Evolutionary conservation across 768 basidiomycete species (phyloP).

Genomic region (Daedaleopsis nitida): DNA sequence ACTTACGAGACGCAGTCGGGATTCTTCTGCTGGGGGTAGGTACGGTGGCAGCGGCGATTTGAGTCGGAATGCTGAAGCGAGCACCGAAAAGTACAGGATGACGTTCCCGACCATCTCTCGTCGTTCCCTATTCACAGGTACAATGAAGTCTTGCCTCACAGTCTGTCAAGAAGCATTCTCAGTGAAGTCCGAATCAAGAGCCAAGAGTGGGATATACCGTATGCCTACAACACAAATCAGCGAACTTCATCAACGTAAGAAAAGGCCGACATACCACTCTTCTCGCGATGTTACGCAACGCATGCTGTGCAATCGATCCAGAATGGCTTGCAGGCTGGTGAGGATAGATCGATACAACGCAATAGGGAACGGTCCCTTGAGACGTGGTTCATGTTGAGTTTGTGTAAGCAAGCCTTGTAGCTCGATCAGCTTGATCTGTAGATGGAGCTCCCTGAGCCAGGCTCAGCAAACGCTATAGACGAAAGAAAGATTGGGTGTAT

Average conservation of each 20-base stretch:
- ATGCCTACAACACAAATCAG: constrained; percentile 49
- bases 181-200: neutral
- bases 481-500: neutral
- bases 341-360: constrained; percentile 81
- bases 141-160: constrained; percentile 83
- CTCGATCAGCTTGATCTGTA: constrained; percentile 89
- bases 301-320: constrained; percentile 93
- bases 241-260: constrained; percentile 10
- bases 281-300: constrained; percentile 94
- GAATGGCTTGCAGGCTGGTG: constrained; percentile 79
- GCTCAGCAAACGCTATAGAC: neutral
- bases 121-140: constrained; percentile 87
- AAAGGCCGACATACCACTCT: constrained; percentile 68
- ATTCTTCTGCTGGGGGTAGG: constrained; percentile 88
- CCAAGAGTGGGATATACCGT: constrained; percentile 46
- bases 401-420: constrained; percentile 84
- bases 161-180: constrained; percentile 46
- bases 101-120: constrained; percentile 96
- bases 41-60: constrained; percentile 96
- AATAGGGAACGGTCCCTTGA: constrained; percentile 95
- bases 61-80: constrained; percentile 77
- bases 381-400: constrained; percentile 88
- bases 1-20: constrained; percentile 75
- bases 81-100: constrained; percentile 82
- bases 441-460: constrained; percentile 80